Conservation (phyloP, 345 rosid species). For the Boechera stricta region DNA sequence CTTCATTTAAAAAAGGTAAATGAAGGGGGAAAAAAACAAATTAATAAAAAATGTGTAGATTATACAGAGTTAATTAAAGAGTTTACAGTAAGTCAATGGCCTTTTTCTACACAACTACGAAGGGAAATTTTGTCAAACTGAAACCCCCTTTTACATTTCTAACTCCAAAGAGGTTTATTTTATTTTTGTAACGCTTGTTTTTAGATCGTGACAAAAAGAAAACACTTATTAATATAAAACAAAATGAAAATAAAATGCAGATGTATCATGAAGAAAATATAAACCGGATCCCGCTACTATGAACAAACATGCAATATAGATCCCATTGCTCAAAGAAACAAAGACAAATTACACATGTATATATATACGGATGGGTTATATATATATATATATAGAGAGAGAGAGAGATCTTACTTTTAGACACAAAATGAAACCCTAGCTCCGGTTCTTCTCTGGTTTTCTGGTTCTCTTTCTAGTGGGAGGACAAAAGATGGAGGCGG, state of each 20-base stretch:
- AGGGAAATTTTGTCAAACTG: constrained; percentile 33
- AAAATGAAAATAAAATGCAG: constrained; percentile 28
- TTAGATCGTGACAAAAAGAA: constrained; percentile 21
- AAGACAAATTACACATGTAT: neutral
- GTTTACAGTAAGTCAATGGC: constrained; percentile 37
- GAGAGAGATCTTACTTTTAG: constrained; percentile 36
- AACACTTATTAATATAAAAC: neutral
- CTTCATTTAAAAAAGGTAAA: neutral
- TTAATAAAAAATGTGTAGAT: constrained; percentile 13
- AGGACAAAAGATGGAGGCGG: neutral
- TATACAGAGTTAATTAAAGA: constrained; percentile 19
- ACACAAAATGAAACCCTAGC: constrained; percentile 36
- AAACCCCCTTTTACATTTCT: constrained; percentile 30
- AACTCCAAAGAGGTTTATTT: constrained; percentile 17
- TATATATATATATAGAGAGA: neutral
- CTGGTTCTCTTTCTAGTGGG: constrained; percentile 4
- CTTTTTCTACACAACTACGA: constrained; percentile 15
- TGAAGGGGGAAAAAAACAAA: constrained; percentile 4
- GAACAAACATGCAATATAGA: constrained; percentile 37
- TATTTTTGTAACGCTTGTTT: constrained; percentile 33
- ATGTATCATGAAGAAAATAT: constrained; percentile 24
- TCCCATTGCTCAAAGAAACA: constrained; percentile 19
- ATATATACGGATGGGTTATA: neutral
- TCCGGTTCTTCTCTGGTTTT: constrained; percentile 14
- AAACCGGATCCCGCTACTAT: constrained; percentile 7